Base-by-base conservation (phyloP, 305 asterid species). In the Solanum hybrid region DNA sequence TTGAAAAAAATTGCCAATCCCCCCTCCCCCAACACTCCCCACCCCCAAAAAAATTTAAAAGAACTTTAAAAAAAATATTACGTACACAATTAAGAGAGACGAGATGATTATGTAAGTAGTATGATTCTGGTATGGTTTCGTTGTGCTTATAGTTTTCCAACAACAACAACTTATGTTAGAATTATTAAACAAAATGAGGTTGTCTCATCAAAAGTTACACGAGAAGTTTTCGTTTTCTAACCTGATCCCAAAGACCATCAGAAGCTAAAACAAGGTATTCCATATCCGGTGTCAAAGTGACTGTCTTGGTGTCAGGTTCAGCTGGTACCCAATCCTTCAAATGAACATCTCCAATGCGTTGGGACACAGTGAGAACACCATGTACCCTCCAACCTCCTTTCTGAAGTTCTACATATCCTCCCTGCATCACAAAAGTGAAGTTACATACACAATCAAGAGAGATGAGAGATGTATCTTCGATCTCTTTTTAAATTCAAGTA, bases 221-320 rank as follows among this genome's bases (percentile, higher is more conserved):
- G 11, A 4, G n/a, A 73, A 29, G 15, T 75, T 3, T 75, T 31
- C 22, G 0, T 17, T 33, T 10, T 61, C 73, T 91, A 88, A 95
- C 99, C 96, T 96, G 93, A 31, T 95, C 97, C 99, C 98, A 95
- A 12, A 96, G 95, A 37, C 98, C 99, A 91, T 95, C 98, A 17
- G 98, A 96, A 33, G 98, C 99, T 88, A 96, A 92, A 89, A 96
- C 91, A 22, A 97, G 96, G 90, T 92, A 97, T 51, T 97, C 92
- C 98, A 94, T 94, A 70, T 95, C 98, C n/a, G 93, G 93, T 70
- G 92, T 93, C 94, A 97, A 89, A 51, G 36, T 8, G 80, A 94
- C 5, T 68, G 93, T 92, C 90, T 91, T 94, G 2, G 98, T 95
- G 65, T 95, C 97, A 20, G 98, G 99, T 90, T 94, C 96, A 7